These are phyloP conservation scores for Hymenoscyphus scutula DNA, from an alignment of 2,329 filamentous ascomycete species.

Conservation along the genomic window DNA sequence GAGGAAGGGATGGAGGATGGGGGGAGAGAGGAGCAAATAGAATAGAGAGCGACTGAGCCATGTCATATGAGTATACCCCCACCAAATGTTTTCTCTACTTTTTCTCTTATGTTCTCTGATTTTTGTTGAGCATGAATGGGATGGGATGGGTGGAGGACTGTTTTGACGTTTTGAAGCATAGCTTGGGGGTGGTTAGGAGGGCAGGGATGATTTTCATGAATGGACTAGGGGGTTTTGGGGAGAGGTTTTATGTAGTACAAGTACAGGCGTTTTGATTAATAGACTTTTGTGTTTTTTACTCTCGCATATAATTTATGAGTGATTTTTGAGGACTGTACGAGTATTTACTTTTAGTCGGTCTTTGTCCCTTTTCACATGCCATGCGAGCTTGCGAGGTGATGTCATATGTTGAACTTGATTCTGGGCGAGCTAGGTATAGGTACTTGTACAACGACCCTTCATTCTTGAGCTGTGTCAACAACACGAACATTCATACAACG, in stretches of 20 bases:
- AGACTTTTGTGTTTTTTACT: no score
- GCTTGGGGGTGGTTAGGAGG: not conserved
- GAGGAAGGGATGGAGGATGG: not conserved
- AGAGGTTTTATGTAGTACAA: not conserved
- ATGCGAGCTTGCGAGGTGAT: not conserved
- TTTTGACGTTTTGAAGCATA: not conserved
- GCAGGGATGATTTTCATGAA: not conserved
- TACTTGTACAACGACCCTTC: no score
- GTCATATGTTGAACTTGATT: not conserved
- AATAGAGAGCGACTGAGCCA: constrained; percentile 3
- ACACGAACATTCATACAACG: not conserved
- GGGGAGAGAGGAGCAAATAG: not conserved
- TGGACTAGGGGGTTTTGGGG: not conserved
- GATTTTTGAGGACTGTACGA: no score
- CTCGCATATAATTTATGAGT: no score
- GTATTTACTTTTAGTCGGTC: no score
- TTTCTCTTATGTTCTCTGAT: not conserved
- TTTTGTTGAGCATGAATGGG: not conserved
- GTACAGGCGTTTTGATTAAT: no score
- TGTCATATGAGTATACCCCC: not conserved
- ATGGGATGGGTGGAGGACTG: constrained; percentile 3
- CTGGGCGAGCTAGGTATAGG: no score
- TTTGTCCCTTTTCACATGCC: not conserved
- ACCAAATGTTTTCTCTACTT: not conserved
- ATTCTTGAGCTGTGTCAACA: not conserved